Conservation (phyloP, 1,139 yeast genomes). For the Lodderomyces oxycetoniae region DNA sequence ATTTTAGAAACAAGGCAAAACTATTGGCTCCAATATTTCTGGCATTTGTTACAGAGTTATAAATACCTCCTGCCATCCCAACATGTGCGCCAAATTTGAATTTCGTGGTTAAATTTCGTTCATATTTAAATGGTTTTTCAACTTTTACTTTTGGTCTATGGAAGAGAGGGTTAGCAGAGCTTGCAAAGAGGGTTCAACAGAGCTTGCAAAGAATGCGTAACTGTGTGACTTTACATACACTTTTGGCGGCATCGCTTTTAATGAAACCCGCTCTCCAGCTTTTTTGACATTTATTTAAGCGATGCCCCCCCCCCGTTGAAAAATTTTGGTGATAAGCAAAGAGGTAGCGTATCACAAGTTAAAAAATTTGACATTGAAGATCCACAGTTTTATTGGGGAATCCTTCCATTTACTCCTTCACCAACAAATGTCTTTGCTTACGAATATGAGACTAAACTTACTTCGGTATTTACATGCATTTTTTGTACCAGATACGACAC, state of each 20-base stretch:
- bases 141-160: constrained; percentile 8
- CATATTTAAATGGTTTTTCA: constrained; percentile 18
- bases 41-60: constrained; percentile 73
- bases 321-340: too few relatives aligned
- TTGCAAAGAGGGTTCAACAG: neutral
- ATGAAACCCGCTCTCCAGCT: too few relatives aligned
- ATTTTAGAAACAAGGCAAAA: constrained; percentile 85
- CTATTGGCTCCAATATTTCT: constrained; percentile 74
- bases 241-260: constrained; percentile 12
- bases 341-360: too few relatives aligned
- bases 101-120: constrained; percentile 19
- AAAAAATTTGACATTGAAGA: too few relatives aligned
- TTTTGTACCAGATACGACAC: constrained; percentile 14
- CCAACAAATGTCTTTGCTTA: constrained; percentile 3
- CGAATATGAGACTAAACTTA: constrained; percentile 10
- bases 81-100: constrained; percentile 81
- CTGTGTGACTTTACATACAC: constrained; percentile 9
- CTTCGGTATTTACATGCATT: constrained; percentile 15
- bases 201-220: neutral
- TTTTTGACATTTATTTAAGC: too few relatives aligned
- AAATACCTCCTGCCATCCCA: constrained; percentile 66
- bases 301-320: too few relatives aligned
- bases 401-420: neutral
- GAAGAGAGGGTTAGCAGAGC: neutral
- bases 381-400: neutral